phyloP scores from a whole-genome alignment of 73 alveolate species.

The Tetrahymena elliotti region DNA sequence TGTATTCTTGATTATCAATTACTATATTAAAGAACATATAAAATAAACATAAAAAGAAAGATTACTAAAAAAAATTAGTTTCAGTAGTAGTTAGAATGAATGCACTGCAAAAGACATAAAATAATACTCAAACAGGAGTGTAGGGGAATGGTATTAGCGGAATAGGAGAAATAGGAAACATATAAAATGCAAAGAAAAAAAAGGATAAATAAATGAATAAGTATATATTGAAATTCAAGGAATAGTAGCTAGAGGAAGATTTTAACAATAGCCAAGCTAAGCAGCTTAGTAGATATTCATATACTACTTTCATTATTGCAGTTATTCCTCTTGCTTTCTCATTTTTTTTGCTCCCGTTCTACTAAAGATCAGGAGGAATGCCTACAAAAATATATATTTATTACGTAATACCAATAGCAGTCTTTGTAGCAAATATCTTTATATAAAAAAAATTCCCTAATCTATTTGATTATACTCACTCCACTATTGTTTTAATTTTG shows the following conservation, averaged over 20 bases:
- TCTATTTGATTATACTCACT: neutral
- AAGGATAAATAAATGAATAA: neutral
- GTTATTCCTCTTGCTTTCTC: neutral
- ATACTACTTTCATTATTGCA: neutral
- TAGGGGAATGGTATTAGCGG: neutral
- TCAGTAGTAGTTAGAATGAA: neutral
- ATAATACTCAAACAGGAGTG: neutral
- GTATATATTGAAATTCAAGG: neutral
- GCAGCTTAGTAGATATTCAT: neutral
- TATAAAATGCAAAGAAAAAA: neutral
- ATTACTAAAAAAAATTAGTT: neutral
- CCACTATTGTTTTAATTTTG: neutral
- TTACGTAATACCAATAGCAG: neutral
- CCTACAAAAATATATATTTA: neutral
- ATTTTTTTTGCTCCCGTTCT: neutral
- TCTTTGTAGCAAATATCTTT: neutral
- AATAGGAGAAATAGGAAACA: neutral
- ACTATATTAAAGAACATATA: neutral
- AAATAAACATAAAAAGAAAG: neutral
- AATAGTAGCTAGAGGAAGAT: neutral
- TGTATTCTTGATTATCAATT: neutral
- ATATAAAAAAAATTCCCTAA: neutral
- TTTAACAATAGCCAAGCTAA: neutral
- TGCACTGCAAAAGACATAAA: neutral
- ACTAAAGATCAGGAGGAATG: neutral